A percentile compares a stretch with the other conserved stretches of the same genome.
Conservation (phyloP, 768 basidiomycete species). For the Chalciporus pseudorubinellus region DNA sequence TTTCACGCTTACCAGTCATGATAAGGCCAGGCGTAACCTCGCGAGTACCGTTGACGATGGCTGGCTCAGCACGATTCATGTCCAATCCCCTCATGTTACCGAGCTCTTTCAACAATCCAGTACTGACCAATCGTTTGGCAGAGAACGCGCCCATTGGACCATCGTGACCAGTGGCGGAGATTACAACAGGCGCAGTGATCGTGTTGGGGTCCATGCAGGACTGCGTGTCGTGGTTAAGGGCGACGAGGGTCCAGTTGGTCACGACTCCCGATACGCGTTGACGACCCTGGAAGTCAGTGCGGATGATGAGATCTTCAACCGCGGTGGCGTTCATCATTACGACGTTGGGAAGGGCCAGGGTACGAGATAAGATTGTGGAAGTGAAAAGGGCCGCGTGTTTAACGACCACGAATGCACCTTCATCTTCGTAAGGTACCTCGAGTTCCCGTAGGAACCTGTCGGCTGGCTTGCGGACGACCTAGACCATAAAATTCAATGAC, state of each 20-base stretch:
- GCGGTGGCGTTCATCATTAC: slow-evolving; percentile 77
- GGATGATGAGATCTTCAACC: slow-evolving; percentile 77
- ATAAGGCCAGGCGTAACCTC: slow-evolving; percentile 75
- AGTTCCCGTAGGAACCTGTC: slow-evolving; percentile 68
- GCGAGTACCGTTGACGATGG: slow-evolving; percentile 74
- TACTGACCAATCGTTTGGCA: slow-evolving; percentile 74
- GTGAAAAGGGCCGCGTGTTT: slow-evolving; percentile 84
- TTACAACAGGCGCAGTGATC: slow-evolving; percentile 73
- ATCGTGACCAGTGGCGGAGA: slow-evolving; percentile 75
- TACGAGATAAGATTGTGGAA: slow-evolving; percentile 67
- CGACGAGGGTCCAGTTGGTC: slow-evolving; percentile 52
- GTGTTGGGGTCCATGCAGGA: slow-evolving; percentile 79
- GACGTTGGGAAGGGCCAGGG: slow-evolving; percentile 68
- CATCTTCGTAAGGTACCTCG: slow-evolving; percentile 74
- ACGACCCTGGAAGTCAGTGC: slow-evolving; percentile 43
- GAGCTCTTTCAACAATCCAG: slow-evolving; percentile 68
- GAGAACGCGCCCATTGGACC: slow-evolving; percentile 81
- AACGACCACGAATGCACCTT: slow-evolving; percentile 74
- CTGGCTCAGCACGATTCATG: slow-evolving; percentile 80
- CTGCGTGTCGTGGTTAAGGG: slow-evolving; percentile 69
- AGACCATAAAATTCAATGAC: background rate
- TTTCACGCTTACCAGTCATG: slow-evolving; percentile 55
- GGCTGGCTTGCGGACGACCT: slow-evolving; percentile 79
- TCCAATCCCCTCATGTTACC: slow-evolving; percentile 80
- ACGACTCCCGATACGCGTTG: slow-evolving; percentile 53